phyloP scores from a whole-genome alignment of 2,329 filamentous ascomycete species.

The Phyllosticta ampelicida region DNA sequence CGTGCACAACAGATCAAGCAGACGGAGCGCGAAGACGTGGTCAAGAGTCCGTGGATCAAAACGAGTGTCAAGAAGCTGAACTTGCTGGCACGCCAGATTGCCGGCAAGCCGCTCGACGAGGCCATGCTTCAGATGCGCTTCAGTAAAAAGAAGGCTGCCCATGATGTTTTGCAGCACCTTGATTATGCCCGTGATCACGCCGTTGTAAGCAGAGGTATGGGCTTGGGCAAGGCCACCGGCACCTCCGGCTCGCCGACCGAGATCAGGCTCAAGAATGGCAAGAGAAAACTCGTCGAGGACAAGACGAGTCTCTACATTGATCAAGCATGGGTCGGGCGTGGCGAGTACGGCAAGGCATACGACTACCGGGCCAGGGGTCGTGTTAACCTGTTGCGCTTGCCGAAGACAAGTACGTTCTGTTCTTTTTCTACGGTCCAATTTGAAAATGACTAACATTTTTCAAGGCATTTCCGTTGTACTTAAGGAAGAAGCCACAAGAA shows the following conservation, averaged over 20 bases:
- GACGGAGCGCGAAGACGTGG: slow-evolving; percentile 47
- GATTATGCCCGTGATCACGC: slow-evolving; percentile 74
- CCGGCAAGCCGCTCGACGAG: slow-evolving; percentile 87
- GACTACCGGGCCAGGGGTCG: slow-evolving; percentile 69
- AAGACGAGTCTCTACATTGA: slow-evolving; percentile 80
- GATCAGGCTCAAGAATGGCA: slow-evolving; percentile 66
- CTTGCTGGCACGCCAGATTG: slow-evolving; percentile 75
- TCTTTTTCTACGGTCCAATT: not conserved
- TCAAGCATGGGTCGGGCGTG: slow-evolving; percentile 84
- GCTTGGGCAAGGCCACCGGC: slow-evolving; percentile 39
- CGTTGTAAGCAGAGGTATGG: slow-evolving; percentile 75
- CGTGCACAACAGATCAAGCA: slow-evolving; percentile 57
- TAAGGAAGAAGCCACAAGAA: slow-evolving; percentile 87
- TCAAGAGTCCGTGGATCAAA: slow-evolving; percentile 61
- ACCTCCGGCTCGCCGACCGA: slow-evolving; percentile 34
- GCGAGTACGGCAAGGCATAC: slow-evolving; percentile 44
- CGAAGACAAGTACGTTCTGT: slow-evolving; percentile 58
- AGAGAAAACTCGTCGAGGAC: slow-evolving; percentile 59
- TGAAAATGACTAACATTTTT: slow-evolving; percentile 9
- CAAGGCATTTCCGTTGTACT: slow-evolving; percentile 66
- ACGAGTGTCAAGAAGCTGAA: slow-evolving; percentile 89
- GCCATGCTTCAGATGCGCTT: slow-evolving; percentile 92
- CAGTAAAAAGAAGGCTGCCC: slow-evolving; percentile 84
- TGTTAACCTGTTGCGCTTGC: slow-evolving; percentile 56
- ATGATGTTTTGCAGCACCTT: slow-evolving; percentile 68